Evolutionary conservation across 768 basidiomycete species (phyloP), one percentile per base, ranked within the genome.

Genomic region (Leucosporidium yakuticum): DNA sequence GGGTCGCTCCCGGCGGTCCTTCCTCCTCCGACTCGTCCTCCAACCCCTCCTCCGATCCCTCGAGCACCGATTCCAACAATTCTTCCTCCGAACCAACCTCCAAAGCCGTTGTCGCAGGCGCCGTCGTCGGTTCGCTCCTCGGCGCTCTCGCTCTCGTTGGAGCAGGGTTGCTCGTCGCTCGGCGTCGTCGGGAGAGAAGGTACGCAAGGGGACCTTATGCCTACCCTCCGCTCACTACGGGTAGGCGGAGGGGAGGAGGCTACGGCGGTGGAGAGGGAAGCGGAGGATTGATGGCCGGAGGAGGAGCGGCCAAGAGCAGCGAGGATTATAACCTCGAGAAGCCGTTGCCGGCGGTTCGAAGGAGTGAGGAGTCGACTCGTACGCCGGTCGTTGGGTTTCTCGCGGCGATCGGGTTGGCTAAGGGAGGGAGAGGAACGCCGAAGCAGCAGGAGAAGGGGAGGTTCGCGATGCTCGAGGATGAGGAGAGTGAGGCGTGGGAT

Each of bases 391-490:
- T 44, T 44, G 39, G 60, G 55, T 7, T 27, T 63, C 14, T 50
- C 36, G 15, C 48, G 62, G 7, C 31, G 51, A 7, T n/a, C 62
- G 5, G 36, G 36, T 15, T 36, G 58, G 39, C 25, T 19, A 60
- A 12, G 51, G 67, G 51, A 27, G 31, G 11, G 2, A 47, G 36
- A 17, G 47, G 32, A 14, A n/a, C 29, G 31, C 31, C 57, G 14
- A 23, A 19, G 31, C 21, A 25, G 51, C 36, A 50, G 21, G 27
- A 62, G 25, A 51, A 47, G 57, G 48, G 65, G 23, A 25, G 70
- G 31, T 62, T 68, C 61, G 70, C 65, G 49, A 71, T 71, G 61
- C 58, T 71, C n/a, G 17, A 32, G 19, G 70, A 71, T 53, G 70
- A 64, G 53, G 64, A 54, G 57, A 55, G 31, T 34, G 58, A 64